Base-by-base conservation (phyloP, 2,329 filamentous ascomycete species). In the Botrytis sinoallii region DNA sequence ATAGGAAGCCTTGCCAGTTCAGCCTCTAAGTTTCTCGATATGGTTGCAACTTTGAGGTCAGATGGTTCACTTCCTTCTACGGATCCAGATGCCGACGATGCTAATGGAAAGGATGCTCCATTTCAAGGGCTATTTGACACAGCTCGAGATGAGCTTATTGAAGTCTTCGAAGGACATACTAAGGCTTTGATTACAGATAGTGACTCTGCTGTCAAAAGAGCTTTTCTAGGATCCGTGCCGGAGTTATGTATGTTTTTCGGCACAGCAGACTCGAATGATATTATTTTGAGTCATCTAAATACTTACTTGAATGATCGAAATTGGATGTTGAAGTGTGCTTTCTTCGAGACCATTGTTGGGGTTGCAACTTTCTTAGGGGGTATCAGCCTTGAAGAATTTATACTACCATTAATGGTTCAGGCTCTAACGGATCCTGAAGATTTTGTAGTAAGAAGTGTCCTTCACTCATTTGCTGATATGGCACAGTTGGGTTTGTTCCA, bases 271-370 rank as follows among this genome's bases (percentile, higher is more conserved):
- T 92, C 95, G 1, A 98, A 97, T 81, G 96, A 99, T 80, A 93
- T 99, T n/a, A 91, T 99, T 25, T 85, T 99, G 35, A 97, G 94
- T 46, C 96, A 99, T 83, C 85, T 99, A 42, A 98, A 98, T 80
- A 99, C 96, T 0, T 99, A 99, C 79, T 84, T 99, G 14, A 99
- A 99, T 77, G 96, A 98, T 79, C 90, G 92, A 60, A 95, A 99
- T 81, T 99, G 96, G 96, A 94, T 94, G 81, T 85, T 99, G 46
- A 98, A 97, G 82, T 98, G 94, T 79, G 94, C 95, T 4, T 98
- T 98, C 81, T 98, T 99, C 79, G 95, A 97, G 80, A 93, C 94
- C 0, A 94, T 98, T 40, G 93, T 98, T 25, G 95, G 95, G 5
- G 95, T 99, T 76, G 93, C 95, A 6, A 90, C 93, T 1, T 97